These are phyloP conservation scores for Saitoella complicata DNA, from an alignment of 805 yeast genomes.

Conservation along the genomic window DNA sequence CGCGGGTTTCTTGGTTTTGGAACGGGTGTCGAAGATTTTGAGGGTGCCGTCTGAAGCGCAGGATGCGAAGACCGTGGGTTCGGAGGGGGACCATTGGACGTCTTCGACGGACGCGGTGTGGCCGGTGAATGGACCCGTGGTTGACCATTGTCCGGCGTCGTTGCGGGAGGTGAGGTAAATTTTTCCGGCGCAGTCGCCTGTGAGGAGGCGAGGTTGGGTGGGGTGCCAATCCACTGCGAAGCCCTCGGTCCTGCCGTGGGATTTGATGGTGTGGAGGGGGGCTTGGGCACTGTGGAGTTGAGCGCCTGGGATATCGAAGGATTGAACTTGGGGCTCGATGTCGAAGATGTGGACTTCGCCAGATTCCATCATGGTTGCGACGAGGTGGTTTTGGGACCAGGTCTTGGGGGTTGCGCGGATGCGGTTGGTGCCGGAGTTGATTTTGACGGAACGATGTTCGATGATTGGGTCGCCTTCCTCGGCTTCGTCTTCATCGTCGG, in stretches of 20 bases:
- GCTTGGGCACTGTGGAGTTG: conserved; percentile 56
- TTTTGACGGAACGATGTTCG: conserved; percentile 66
- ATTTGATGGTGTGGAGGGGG: conserved; percentile 66
- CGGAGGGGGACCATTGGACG: conserved; percentile 89
- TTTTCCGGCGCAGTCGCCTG: conserved; percentile 83
- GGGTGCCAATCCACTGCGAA: conserved; percentile 97
- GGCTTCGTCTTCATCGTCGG: conserved; percentile 58
- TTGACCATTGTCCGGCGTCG: conserved; percentile 47
- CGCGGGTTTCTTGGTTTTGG: conserved; percentile 69
- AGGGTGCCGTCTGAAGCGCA: conserved; percentile 84
- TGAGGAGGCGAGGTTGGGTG: conserved; percentile 48
- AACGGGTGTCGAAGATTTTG: conserved; percentile 93
- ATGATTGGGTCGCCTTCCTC: conserved; percentile 55
- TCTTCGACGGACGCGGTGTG: conserved; percentile 63
- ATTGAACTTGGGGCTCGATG: conserved; percentile 57
- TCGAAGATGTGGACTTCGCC: conserved; percentile 85
- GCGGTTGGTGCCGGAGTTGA: conserved; percentile 76
- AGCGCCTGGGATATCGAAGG: conserved; percentile 79
- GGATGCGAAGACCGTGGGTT: conserved; percentile 86
- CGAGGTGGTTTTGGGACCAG: conserved; percentile 54
- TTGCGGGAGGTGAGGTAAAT: conserved; percentile 65
- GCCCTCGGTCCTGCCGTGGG: conserved; percentile 93
- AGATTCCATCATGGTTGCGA: conserved; percentile 77
- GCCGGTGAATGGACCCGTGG: conserved; percentile 61
- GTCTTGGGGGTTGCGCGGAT: conserved; percentile 72